Base-by-base conservation (phyloP, 192 early-diverging fungal species). In the Lobosporangium transversale region DNA sequence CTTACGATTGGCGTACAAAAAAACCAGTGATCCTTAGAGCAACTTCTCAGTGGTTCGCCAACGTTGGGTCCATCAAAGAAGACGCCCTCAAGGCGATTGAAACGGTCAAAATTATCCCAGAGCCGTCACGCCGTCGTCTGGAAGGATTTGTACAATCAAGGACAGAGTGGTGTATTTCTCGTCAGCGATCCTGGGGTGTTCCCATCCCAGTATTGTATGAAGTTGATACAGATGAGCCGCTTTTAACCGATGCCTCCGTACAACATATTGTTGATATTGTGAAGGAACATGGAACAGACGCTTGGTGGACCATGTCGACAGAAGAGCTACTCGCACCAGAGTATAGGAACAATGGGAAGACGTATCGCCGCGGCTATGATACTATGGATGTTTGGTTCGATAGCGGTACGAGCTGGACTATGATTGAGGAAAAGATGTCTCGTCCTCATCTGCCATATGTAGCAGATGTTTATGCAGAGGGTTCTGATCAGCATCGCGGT, bases 331-430 rank as follows among this genome's bases (percentile, higher is more conserved):
- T 93, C 26, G 87, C 85, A 11, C 88, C 89, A 3, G 65, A 84
- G 53, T 90, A 89, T 64, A 80, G 67, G 12, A 56, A 65, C 10
- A 58, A 83, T 48, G 90, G 89, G n/a, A 83, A 84, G 37, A 79
- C 47, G 0, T 93, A 89, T 52, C 71, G 74, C 32, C 76, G 82
- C 37, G 91, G 92, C n/a, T 80, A 70, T 32, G 93, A 94, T 62
- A 94, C 91, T 0, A 93, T 94, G 93, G 93, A 94, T 56, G 93
- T 94, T 24, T 94, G 93, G 91, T 94, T 94, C 58, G 93, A 94
- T 63, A 91, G 89, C 62, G 93, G 93, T 8, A 89, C 88, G 37
- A 90, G 88, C 24, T 93, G 93, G 93, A 88, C 87, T 30, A 73
- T 88, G 64, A 66, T 94, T 0, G 85, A 84, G 37, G 83, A 74